Evolutionary conservation across 2,329 filamentous ascomycete genomes (phyloP).

Genomic region (Exophiala oligosperma): DNA sequence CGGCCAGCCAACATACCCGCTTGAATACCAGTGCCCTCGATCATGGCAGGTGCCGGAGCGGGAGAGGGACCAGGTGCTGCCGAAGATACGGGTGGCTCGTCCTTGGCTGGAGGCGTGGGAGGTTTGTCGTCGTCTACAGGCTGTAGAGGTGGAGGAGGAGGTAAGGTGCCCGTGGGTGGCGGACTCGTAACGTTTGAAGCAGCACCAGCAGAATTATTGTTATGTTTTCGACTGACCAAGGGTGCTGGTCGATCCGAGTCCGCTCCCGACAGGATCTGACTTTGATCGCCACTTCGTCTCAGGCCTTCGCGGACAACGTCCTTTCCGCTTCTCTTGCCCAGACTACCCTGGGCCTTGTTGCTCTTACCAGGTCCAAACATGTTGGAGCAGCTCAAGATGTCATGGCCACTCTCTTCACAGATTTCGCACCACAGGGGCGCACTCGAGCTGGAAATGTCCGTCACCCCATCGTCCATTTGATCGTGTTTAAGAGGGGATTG

Average conservation of each 20-base stretch:
- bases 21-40: slow-evolving; percentile 45
- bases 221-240: slow-evolving; percentile 22
- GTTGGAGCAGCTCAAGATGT: slow-evolving; percentile 90
- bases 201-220: background rate
- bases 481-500: slow-evolving; percentile 10
- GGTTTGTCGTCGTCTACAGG: slow-evolving; percentile 4
- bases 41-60: slow-evolving; percentile 18
- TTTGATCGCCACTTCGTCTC: background rate
- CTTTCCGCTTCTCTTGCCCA: slow-evolving; percentile 17
- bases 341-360: background rate
- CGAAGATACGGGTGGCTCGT: slow-evolving; percentile 13
- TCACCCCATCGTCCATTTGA: slow-evolving; percentile 48
- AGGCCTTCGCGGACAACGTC: slow-evolving; percentile 19
- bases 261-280: background rate
- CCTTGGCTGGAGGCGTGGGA: slow-evolving; percentile 10
- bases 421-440: slow-evolving; percentile 81
- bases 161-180: slow-evolving; percentile 29
- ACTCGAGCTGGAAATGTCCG: slow-evolving; percentile 66
- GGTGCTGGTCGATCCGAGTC: slow-evolving; percentile 23
- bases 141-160: slow-evolving; percentile 45
- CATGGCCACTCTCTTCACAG: slow-evolving; percentile 86
- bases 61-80: slow-evolving; percentile 15
- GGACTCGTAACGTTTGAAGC: slow-evolving; percentile 5
- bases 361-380: slow-evolving; percentile 60
- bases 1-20: slow-evolving; percentile 70